Evolutionary conservation across 176 grass and related monocot genomes (phyloP).

Genomic region (Cenchrus fungigraminus): DNA sequence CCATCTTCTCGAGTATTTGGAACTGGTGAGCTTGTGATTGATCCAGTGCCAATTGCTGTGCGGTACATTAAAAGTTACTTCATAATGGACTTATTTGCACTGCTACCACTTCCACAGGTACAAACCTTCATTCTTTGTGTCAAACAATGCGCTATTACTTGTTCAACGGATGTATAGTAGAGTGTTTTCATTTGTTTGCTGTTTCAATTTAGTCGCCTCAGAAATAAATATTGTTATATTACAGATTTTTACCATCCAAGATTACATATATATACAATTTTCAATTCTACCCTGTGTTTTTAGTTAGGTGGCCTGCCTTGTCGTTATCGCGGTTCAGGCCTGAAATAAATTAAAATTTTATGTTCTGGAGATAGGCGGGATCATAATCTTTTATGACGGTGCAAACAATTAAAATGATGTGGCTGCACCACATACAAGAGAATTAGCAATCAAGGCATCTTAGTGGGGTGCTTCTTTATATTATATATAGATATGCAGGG

Average conservation of each 20-base stretch:
- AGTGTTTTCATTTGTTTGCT: background rate
- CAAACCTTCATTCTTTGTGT: background rate
- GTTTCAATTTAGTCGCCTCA: background rate
- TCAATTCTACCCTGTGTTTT: background rate
- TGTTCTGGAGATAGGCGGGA: background rate
- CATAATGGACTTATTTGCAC: constrained; percentile 67
- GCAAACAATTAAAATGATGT: too few relatives aligned
- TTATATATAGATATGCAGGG: background rate
- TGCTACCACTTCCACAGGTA: constrained; percentile 96
- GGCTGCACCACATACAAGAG: too few relatives aligned
- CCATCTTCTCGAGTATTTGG: constrained; percentile 82
- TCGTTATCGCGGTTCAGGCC: background rate
- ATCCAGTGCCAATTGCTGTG: constrained; percentile 68
- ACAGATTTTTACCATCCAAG: background rate
- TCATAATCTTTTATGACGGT: background rate
- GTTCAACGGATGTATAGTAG: background rate
- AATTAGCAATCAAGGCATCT: too few relatives aligned
- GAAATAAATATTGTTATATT: background rate
- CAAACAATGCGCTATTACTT: background rate
- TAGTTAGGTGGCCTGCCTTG: background rate
- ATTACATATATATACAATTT: background rate
- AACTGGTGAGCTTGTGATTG: constrained; percentile 83
- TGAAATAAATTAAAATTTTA: background rate
- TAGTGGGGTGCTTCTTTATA: too few relatives aligned
- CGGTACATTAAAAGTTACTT: constrained; percentile 81